Conservation (phyloP, 2,329 filamentous ascomycete species). For the Ophiostoma sp. region DNA sequence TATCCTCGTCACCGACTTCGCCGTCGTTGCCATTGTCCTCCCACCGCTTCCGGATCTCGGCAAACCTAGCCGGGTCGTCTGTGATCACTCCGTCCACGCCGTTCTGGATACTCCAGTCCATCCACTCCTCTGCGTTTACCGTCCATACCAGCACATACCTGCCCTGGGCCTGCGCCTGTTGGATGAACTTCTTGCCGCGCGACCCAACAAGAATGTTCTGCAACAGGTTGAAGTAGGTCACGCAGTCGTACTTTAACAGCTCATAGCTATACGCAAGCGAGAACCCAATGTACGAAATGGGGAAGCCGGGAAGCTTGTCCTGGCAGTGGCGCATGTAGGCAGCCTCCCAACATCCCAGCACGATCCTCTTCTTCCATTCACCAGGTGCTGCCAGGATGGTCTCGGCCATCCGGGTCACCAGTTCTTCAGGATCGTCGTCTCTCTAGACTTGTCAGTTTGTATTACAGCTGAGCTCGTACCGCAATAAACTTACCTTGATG, state of each 20-base stretch:
- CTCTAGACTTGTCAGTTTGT: constrained; percentile 31
- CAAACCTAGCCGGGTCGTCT: constrained; percentile 67
- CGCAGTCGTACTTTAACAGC: constrained; percentile 55
- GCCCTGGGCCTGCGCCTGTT: constrained; percentile 48
- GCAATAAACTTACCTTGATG: constrained; percentile 53
- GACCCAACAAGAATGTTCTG: constrained; percentile 63
- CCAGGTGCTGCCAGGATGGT: constrained; percentile 52
- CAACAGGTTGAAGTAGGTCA: constrained; percentile 71
- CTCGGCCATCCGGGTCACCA: constrained; percentile 64
- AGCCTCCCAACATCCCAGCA: constrained; percentile 78
- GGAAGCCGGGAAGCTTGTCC: constrained; percentile 56
- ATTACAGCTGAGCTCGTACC: too few relatives aligned
- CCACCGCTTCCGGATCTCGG: constrained; percentile 50
- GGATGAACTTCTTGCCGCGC: constrained; percentile 60
- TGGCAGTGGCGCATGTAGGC: constrained; percentile 62
- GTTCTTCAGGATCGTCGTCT: constrained; percentile 61
- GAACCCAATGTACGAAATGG: constrained; percentile 63
- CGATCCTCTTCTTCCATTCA: constrained; percentile 67
- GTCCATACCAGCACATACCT: constrained; percentile 76
- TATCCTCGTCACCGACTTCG: neutral
- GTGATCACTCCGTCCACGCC: constrained; percentile 76
- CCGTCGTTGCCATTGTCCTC: neutral
- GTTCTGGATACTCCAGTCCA: constrained; percentile 71
- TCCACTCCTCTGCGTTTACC: constrained; percentile 70
- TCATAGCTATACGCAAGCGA: constrained; percentile 62